phyloP scores from a whole-genome alignment of 2,329 filamentous ascomycete genomes.

The Xylariaceae sp. region DNA sequence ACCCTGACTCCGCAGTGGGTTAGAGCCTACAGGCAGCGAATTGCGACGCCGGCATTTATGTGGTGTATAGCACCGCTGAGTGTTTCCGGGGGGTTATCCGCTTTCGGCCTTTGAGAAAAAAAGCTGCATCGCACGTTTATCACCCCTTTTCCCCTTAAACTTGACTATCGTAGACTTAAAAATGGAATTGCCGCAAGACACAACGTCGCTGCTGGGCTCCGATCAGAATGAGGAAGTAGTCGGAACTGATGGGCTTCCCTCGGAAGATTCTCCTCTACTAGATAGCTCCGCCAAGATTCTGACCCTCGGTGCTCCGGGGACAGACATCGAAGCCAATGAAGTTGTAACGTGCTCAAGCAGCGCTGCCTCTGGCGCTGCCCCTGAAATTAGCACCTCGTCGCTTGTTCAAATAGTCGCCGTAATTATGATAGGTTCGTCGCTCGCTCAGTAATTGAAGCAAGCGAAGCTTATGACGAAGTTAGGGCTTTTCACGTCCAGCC shows the following conservation, averaged over 20 bases:
- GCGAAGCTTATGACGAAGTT: slow-evolving; percentile 5
- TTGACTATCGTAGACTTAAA: too few relatives aligned
- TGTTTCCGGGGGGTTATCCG: background rate
- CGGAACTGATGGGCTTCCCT: background rate
- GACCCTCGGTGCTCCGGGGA: background rate
- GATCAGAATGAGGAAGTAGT: background rate
- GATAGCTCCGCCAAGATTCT: background rate
- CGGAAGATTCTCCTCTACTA: background rate
- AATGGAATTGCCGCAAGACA: slow-evolving; percentile 14
- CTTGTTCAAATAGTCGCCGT: slow-evolving; percentile 21
- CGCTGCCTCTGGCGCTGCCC: background rate
- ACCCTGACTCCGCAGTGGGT: background rate
- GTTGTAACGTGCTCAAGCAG: background rate
- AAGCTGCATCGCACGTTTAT: too few relatives aligned
- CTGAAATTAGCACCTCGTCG: slow-evolving; percentile 14
- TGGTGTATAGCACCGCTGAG: background rate
- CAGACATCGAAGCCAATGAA: slow-evolving; percentile 20
- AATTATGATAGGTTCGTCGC: slow-evolving; percentile 21
- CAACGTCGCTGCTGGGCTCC: slow-evolving; percentile 17
- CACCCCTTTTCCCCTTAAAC: too few relatives aligned
- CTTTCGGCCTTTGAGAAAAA: background rate
- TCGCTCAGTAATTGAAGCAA: too few relatives aligned
- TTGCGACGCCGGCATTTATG: slow-evolving; percentile 8
- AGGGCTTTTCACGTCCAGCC: slow-evolving; percentile 67
- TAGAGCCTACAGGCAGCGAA: background rate